These are phyloP conservation scores for Avena atlantica DNA, from an alignment of 176 grass and related monocot genomes.

Conservation along the genomic window DNA sequence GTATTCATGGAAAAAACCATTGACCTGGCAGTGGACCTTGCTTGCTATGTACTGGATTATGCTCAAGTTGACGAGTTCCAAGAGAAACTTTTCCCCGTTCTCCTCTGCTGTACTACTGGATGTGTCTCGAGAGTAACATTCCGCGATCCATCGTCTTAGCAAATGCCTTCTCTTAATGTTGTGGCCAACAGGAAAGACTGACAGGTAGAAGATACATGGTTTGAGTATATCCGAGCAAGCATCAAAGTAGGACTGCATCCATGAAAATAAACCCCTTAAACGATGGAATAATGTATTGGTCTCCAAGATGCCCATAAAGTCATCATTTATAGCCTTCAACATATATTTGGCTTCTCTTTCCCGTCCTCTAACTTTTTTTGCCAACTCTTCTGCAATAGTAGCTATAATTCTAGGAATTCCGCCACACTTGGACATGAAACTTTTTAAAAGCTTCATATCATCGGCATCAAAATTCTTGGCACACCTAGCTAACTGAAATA, in stretches of 20 bases:
- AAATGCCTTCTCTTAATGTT: not conserved
- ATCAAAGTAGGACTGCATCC: constrained; percentile 24
- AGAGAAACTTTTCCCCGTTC: not conserved
- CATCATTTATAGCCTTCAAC: not conserved
- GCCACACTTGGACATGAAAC: not conserved
- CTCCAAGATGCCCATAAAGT: not conserved
- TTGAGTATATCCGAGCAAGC: not conserved
- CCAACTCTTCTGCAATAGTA: not conserved
- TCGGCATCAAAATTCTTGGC: not conserved
- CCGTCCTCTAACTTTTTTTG: too few relatives aligned
- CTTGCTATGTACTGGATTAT: not conserved
- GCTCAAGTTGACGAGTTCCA: not conserved
- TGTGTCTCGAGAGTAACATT: not conserved
- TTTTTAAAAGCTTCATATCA: not conserved
- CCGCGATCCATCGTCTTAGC: not conserved
- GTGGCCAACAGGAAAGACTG: not conserved
- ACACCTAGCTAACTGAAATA: not conserved
- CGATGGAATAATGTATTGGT: not conserved
- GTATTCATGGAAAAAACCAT: constrained; percentile 20
- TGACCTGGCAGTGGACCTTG: not conserved
- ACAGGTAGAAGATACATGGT: not conserved
- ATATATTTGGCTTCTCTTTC: not conserved
- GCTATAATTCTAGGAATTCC: not conserved
- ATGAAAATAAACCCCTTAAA: not conserved
- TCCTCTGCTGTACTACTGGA: not conserved